phyloP scores from a whole-genome alignment of 1,284 basidiomycete species.

The Apiotrichum brassicae region DNA sequence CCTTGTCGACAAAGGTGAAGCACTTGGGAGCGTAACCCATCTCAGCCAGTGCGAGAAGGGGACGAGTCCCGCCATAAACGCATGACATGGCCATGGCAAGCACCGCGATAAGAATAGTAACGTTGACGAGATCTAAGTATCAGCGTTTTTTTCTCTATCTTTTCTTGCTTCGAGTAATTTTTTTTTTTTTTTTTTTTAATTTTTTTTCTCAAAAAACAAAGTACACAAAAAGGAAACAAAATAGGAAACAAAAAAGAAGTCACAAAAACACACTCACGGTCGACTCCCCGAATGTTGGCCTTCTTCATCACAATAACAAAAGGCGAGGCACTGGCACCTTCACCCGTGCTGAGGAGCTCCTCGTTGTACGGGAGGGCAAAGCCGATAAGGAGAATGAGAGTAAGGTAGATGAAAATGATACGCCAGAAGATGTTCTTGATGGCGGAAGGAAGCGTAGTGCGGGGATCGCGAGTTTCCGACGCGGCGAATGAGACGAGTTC shows the following conservation, averaged over 20 bases:
- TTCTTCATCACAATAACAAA: constrained; percentile 51
- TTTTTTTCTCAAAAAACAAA: too few species aligned
- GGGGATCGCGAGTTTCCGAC: constrained; percentile 31
- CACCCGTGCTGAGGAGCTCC: constrained; percentile 36
- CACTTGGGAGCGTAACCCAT: constrained; percentile 49
- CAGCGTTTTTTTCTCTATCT: too few species aligned
- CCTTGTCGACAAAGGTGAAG: constrained; percentile 51
- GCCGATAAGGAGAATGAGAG: constrained; percentile 51
- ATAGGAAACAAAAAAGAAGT: too few species aligned
- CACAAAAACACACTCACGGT: constrained; percentile 26
- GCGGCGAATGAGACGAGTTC: constrained; percentile 12
- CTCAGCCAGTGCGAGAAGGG: constrained; percentile 42
- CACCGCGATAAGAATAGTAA: constrained; percentile 29
- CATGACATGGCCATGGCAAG: constrained; percentile 44
- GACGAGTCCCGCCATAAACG: constrained; percentile 45
- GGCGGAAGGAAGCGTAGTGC: constrained; percentile 15
- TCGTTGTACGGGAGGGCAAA: constrained; percentile 48
- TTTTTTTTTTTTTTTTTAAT: too few species aligned
- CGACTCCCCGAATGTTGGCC: constrained; percentile 47
- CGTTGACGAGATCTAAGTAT: constrained; percentile 21
- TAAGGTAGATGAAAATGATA: constrained; percentile 52
- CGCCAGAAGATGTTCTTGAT: constrained; percentile 52
- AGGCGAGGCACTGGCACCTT: constrained; percentile 49
- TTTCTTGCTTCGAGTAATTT: too few species aligned
- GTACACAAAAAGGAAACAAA: too few species aligned